A percentile compares a stretch with the other conserved stretches of the same genome.
Evolutionary conservation across 2,329 filamentous ascomycete species (phyloP).

Genomic region (Calonectria pseudoturangicola): DNA sequence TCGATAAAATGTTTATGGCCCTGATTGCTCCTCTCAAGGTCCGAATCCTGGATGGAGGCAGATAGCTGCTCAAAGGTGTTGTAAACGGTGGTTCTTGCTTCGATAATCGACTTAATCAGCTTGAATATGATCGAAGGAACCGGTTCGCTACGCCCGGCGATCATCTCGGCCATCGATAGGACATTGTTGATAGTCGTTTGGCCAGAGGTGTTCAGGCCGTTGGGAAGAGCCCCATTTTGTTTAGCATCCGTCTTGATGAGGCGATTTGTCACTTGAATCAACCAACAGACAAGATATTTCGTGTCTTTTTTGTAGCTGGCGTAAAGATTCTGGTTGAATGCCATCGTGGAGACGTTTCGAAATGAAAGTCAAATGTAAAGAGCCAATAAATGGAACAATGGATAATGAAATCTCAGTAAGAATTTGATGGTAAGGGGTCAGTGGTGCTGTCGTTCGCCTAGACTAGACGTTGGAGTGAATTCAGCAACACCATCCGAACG

Average conservation of each 20-base stretch:
- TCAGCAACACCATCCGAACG: no score
- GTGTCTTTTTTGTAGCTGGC: constrained; percentile 63
- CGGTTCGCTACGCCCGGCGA: constrained; percentile 57
- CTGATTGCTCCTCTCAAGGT: constrained; percentile 61
- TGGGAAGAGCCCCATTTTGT: constrained; percentile 29
- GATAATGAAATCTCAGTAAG: no score
- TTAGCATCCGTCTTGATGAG: constrained; percentile 55
- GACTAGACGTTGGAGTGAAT: no score
- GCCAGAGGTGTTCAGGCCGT: constrained; percentile 60
- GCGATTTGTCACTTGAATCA: constrained; percentile 61
- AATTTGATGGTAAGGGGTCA: no score
- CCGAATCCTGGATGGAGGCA: constrained; percentile 57
- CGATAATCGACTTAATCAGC: constrained; percentile 63
- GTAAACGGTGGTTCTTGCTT: constrained; percentile 57
- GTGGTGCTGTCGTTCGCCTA: no score
- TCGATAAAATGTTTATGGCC: constrained; percentile 66
- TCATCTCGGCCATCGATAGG: constrained; percentile 62
- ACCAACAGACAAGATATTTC: constrained; percentile 61
- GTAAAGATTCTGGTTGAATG: constrained; percentile 55
- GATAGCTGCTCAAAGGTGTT: constrained; percentile 58
- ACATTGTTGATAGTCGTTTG: constrained; percentile 61
- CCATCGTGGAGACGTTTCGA: constrained; percentile 48
- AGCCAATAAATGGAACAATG: no score
- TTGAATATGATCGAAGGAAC: constrained; percentile 60
- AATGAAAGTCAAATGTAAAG: no score